A percentile compares a stretch with the other conserved stretches of the same genome.
These are phyloP conservation scores for Limnanthes douglasii DNA, from an alignment of 345 rosid species.

Conservation along the genomic window DNA sequence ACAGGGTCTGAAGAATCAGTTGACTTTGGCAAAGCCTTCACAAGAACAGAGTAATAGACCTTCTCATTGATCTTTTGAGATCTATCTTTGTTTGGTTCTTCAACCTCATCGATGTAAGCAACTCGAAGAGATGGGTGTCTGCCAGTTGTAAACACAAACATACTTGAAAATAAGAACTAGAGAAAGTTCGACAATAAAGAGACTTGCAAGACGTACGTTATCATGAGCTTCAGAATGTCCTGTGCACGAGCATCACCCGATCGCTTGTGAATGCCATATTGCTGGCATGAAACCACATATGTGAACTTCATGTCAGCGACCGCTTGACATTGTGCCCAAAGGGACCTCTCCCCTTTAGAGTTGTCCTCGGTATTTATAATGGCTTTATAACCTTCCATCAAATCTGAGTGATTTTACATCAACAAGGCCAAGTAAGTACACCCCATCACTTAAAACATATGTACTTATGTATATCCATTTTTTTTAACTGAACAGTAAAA, in stretches of 20 bases:
- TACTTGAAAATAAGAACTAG: constrained; percentile 1
- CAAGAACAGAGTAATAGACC: constrained; percentile 32
- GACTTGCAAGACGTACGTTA: constrained; percentile 20
- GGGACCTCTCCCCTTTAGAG: constrained; percentile 21
- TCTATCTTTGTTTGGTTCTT: constrained; percentile 24
- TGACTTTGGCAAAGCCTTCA: constrained; percentile 25
- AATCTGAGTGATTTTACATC: constrained; percentile 11
- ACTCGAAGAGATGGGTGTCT: constrained; percentile 40
- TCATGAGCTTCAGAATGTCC: constrained; percentile 42
- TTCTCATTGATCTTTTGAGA: constrained; percentile 19
- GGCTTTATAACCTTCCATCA: constrained; percentile 39
- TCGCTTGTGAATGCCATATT: constrained; percentile 37
- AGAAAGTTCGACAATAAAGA: background rate
- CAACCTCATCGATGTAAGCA: constrained; percentile 43
- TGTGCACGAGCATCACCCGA: constrained; percentile 33
- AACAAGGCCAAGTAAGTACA: constrained; percentile 5
- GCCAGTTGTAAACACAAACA: constrained; percentile 5
- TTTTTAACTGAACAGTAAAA: too few relatives aligned
- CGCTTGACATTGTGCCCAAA: constrained; percentile 35
- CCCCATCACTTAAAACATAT: constrained; percentile 1
- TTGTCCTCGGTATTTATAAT: constrained; percentile 19
- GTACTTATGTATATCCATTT: too few relatives aligned
- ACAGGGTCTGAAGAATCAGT: constrained; percentile 35
- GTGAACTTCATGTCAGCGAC: constrained; percentile 47
- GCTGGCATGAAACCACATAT: constrained; percentile 46